Evolutionary conservation across 1,139 yeast genomes (phyloP), one percentile per base, ranked within the genome.

Genomic region (Geotrichum siamense): DNA sequence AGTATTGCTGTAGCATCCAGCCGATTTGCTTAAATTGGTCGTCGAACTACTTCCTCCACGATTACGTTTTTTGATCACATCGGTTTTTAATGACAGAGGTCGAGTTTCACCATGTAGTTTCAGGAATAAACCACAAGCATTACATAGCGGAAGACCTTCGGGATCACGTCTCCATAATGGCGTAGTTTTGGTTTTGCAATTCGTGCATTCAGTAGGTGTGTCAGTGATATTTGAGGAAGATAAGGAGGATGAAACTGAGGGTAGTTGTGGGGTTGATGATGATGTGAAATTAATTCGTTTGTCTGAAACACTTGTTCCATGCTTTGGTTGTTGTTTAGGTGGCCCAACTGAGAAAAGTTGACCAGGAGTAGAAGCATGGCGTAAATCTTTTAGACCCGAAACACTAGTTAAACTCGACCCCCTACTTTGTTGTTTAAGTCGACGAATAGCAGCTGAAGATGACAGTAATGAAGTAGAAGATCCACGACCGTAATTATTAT

Each of bases 131-230:
- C 96, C 96, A 67, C 96, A 87, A 1, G 96, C 96, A 61, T 87
- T 87, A 61, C 96, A 87, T 47, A 87, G 69, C 1, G 94, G 94
- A 58, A 84, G 86, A 8, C 96, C 96, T 32, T 83, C 82, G 23
- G 89, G 86, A 58, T 85, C 91, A 48, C 96, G 72, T 58, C 96
- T 72, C 96, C 96, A 87, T 40, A 87, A 69, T 1, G 96, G 96
- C 0, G 96, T 87, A 10, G 91, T 87, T 55, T 76, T 82, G 1
- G 96, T 87, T 56, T 80, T 79, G 63, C 96, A 87, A 64, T 87
- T 87, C 15, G 91, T 79, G 62, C 96, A 87, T 38, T 61, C 62
- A 3, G 51, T 50, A 3, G 51, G 52, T 12, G 30, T 21, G 12
- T 39, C 43, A 3, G 41, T 25, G 26, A 41, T 45, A 13, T 16